Evolutionary conservation across 345 rosid genomes (phyloP), one percentile per base, ranked within the genome.

Genomic region (Excoecaria cochinchinensis): DNA sequence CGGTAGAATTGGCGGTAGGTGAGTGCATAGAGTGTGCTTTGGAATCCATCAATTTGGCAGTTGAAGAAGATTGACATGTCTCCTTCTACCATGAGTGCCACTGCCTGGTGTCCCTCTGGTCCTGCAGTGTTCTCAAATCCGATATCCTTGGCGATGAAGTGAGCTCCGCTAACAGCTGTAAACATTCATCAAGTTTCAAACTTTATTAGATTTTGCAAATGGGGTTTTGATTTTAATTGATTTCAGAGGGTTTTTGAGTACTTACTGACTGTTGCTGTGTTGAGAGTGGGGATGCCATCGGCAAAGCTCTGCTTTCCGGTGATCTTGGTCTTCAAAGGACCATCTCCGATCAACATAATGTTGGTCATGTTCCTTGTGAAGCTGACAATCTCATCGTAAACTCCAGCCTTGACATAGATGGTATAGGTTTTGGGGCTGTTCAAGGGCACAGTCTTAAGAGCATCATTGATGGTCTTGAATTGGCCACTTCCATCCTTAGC

Each of bases 401-500:
- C 75, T 70, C 99, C 99, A 59, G 52, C 81, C 87, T 91, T 92
- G 53, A 92, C 82, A 76, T 92, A 55, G 38, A 95, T 65, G n/a
- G 90, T 80, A 69, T 90, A 91, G n/a, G 87, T 76, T n/a, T 42
- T 40, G 5, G 25, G 60, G 47, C 80, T 77, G 6, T 76, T 69
- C 78, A 21, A 57, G 0, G 97, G 97, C 5, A 91, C 77, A 0
- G 59, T 74, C 0, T 63, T 70, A 16, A 95, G 50, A 4, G 97
- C 95, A 13, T 88, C 90, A 0, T 57, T 36, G 59, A 95, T 84
- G 22, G 86, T 89, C 71, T 75, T 88, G 67, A 72, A 91, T 40
- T 92, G 86, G 3, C 95, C 97, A 66, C 85, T 90, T 55, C 92
- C 94, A 31, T 92, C 97, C 77, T 82, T 59, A 61, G 97, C 97